Evolutionary conservation across 352 stramenopile species (phyloP), one percentile per base, ranked within the genome.

Genomic region (Phytophthora macrochlamydospora): DNA sequence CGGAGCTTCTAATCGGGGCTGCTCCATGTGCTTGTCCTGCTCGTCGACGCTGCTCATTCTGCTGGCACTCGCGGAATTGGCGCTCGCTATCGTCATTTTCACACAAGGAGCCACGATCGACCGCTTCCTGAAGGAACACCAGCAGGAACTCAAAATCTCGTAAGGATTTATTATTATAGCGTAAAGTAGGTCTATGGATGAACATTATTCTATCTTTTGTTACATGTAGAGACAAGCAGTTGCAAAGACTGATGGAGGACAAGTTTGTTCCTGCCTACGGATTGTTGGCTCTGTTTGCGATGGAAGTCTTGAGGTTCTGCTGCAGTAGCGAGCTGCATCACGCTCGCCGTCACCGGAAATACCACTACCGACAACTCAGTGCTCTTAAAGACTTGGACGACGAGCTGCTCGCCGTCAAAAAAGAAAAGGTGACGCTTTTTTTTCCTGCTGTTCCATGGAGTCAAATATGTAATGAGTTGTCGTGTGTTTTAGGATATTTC

Each of bases 231-330:
- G 80, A 92, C 69, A 71, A 86, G 2, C 66, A 92, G 37, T 59
- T 92, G 6, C 70, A 56, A 5, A 66, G 65, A 42, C 75, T 92
- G 33, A 76, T 90, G 62, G 54, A 83, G 42, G 73, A 86, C 78
- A 89, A 90, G 61, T 91, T 90, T 54, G 61, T 90, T 29, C 83
- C 81, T 1, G 81, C 83, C 28, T 91, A 92, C 45, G 58, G 79
- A 64, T 59, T 92, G 13, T 50, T 92, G n/a, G 70, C 65, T 0
- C 66, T 92, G 8, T 90, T 91, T 51, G 61, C 52, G 28, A 91
- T 92, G 81, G 83, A 92, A 69, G 69, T 89, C 3, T 29, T 90
- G 40, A 75, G 83, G 51, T 89, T 89, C 49, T 90, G 83, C 59
- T 92, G 81, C 67, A 90, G 79, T 69, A 86, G 76, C 63, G 73